A percentile compares a stretch with the other conserved stretches of the same genome.
phyloP scores from a whole-genome alignment of 2,329 filamentous ascomycete genomes.

The Aureobasidium sp. region DNA sequence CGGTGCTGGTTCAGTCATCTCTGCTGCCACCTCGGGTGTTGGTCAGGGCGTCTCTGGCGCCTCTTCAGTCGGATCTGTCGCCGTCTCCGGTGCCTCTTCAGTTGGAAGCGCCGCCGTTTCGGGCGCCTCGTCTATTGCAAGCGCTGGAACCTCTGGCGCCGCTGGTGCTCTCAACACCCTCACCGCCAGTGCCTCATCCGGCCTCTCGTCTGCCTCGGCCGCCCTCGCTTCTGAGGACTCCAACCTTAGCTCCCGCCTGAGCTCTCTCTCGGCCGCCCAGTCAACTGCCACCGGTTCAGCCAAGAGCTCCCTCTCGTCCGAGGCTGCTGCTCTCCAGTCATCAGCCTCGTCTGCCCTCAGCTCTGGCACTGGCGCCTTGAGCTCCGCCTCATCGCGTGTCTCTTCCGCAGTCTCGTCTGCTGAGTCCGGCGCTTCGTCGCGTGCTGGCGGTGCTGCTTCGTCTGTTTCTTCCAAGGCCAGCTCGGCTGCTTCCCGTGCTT shows the following conservation, averaged over 20 bases:
- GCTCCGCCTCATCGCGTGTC: not conserved
- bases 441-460: not conserved
- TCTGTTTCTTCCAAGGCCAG: not conserved
- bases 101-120: conserved; percentile 1
- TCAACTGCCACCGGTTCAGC: conserved; percentile 9
- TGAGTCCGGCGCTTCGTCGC: not conserved
- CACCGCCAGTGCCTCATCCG: not conserved
- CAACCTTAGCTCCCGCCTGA: not conserved
- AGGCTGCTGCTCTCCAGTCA: not conserved
- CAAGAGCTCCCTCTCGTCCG: conserved; percentile 11
- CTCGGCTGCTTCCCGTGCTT: not conserved
- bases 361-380: not conserved
- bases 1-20: not conserved
- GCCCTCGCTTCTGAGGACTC: not conserved
- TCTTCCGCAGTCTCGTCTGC: conserved; percentile 2
- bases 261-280: not conserved
- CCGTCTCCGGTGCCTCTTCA: not conserved
- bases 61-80: not conserved
- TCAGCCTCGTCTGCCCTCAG: conserved; percentile 4
- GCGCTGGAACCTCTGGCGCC: not conserved
- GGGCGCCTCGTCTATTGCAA: not conserved
- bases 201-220: not conserved
- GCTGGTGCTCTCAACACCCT: not conserved
- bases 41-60: not conserved
- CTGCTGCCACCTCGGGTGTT: not conserved